phyloP scores from a whole-genome alignment of 1,139 yeast species.

The Eremothecium sinecaudum region DNA sequence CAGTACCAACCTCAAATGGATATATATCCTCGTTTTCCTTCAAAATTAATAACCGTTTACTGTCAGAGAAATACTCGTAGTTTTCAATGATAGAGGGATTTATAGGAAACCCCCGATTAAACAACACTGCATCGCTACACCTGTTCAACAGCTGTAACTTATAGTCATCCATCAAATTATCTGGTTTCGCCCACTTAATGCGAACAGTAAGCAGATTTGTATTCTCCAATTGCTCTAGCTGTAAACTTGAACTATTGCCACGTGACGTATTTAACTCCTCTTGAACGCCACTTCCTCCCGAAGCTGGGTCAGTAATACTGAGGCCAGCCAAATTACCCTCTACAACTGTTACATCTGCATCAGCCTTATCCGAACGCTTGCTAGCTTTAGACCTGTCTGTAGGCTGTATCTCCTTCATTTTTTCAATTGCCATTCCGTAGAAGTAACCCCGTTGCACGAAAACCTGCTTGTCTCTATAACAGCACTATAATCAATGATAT shows the following conservation, averaged over 20 bases:
- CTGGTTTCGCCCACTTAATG: conserved; percentile 16
- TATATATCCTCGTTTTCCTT: conserved; percentile 17
- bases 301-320: background rate
- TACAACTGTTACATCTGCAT: background rate
- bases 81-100: conserved; percentile 22
- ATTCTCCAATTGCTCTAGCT: conserved; percentile 26
- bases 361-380: background rate
- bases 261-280: too few relatives aligned
- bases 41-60: conserved; percentile 16
- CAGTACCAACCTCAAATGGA: conserved; percentile 20
- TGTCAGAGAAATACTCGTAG: conserved; percentile 25
- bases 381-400: background rate
- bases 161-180: conserved; percentile 7
- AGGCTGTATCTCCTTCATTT: background rate
- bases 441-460: too few relatives aligned
- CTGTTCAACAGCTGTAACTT: conserved; percentile 9
- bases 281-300: conserved; percentile 2
- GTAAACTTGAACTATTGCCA: conserved; percentile 10
- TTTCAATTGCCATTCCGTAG: conserved; percentile 3
- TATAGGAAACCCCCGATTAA: conserved; percentile 17
- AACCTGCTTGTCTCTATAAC: too few relatives aligned
- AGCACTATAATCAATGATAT: too few relatives aligned
- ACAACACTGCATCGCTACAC: conserved; percentile 12
- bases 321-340: background rate
- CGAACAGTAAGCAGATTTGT: conserved; percentile 24